Evolutionary conservation across 495 filamentous ascomycete species (phyloP), one percentile per base, ranked within the genome.

Genomic region (Trichoderma reesei): DNA sequence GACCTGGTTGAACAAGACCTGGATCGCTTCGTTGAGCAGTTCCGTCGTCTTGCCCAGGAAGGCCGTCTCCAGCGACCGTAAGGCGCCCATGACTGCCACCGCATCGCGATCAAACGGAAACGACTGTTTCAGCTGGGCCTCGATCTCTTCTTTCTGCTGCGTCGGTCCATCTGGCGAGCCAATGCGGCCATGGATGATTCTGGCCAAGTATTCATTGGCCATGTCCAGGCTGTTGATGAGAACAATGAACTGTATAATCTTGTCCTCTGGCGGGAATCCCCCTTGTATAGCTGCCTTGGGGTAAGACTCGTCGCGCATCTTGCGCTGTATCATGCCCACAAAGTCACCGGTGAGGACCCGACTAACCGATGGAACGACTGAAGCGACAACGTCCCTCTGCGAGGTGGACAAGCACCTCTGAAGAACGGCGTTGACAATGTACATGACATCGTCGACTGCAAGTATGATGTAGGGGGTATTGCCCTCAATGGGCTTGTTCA

Each of bases 401-500:
- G 90, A 90, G 5, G 94, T 98, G 1, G 89, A 85, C 48, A 98
- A 80, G 5, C 91, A 88, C 65, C 91, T 88, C 60, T 91, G 87
- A 44, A 98, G 80, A 46, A 96, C 87, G 60, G 92, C 89, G 71
- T 95, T 93, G 70, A 96, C 91, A 67, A 97, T 96, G 76, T 97
- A 98, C 95, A 98, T 98, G 63, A 98, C 92, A 74, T 96, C 94
- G 78, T 98, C 94, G 9, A 98, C 92, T 1, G 94, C 91, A 0
- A 92, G 95, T 61, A 92, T 93, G 69, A 98, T 96, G 68, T 89
- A 95, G 10, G 94, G 94, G 10, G 91, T 84, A 69, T 92, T 90
- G 70, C 74, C 76, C 51, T 83, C 80, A 46, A 96, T 80, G 8
- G 86, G 74, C 63, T 80, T 88, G 62, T 80, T 86, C 16, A 83